These are phyloP conservation scores for Fraxinus americana DNA, from an alignment of 257 asterid genomes.

Conservation along the genomic window DNA sequence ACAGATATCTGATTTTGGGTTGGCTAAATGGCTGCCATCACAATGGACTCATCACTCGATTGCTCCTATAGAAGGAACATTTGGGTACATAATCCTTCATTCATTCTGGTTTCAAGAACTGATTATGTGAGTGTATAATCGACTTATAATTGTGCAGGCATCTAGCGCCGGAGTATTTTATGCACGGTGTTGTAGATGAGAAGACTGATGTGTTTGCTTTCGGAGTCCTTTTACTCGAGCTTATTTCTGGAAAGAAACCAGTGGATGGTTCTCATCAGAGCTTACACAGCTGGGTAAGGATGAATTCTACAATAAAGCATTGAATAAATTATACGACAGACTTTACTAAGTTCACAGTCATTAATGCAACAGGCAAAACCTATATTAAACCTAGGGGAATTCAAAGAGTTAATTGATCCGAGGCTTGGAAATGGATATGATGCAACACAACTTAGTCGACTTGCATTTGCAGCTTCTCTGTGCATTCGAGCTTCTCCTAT, in stretches of 20 bases:
- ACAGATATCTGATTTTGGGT: slow-evolving; percentile 93
- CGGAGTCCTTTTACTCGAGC: slow-evolving; percentile 84
- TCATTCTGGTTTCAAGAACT: not conserved
- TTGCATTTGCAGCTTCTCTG: slow-evolving; percentile 84
- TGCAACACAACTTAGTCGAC: slow-evolving; percentile 49
- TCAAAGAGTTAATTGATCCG: slow-evolving; percentile 71
- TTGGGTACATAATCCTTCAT: slow-evolving; percentile 54
- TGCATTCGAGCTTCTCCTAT: slow-evolving; percentile 84
- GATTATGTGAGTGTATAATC: not conserved
- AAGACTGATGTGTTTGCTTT: slow-evolving; percentile 97
- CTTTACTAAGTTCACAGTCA: not conserved
- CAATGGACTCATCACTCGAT: slow-evolving; percentile 95
- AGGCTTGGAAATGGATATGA: slow-evolving; percentile 62
- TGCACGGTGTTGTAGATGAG: slow-evolving; percentile 97
- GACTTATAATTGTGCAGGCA: slow-evolving; percentile 47
- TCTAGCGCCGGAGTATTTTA: slow-evolving; percentile 93
- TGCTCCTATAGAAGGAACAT: slow-evolving; percentile 96
- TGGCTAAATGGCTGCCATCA: slow-evolving; percentile 99
- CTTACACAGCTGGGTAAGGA: slow-evolving; percentile 81
- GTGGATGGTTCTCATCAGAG: slow-evolving; percentile 89
- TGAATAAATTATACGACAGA: not conserved
- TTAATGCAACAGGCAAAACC: slow-evolving; percentile 73
- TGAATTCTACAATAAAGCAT: not conserved
- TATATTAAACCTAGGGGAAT: slow-evolving; percentile 61
- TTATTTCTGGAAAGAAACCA: slow-evolving; percentile 87